Evolutionary conservation across 1,284 basidiomycete species (phyloP).

Genomic region (Laetiporus sulphureus): DNA sequence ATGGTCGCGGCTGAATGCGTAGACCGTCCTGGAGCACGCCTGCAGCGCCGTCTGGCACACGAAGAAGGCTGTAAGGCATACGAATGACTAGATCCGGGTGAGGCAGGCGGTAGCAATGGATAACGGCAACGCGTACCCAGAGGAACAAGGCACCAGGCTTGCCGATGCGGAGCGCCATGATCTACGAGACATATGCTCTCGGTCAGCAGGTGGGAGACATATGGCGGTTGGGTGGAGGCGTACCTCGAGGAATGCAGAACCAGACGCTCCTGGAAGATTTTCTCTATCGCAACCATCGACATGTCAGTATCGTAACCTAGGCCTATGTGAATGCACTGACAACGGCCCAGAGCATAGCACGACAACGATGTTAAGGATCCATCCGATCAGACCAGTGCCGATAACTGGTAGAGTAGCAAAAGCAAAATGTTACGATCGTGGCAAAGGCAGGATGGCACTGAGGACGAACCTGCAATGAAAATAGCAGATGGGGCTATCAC

Average conservation of each 20-base stretch:
- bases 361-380: conserved; percentile 79
- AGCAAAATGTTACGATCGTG: neutral
- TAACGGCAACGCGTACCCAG: conserved; percentile 46
- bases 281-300: conserved; percentile 30
- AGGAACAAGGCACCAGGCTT: conserved; percentile 64
- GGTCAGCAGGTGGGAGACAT: neutral
- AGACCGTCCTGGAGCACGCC: conserved; percentile 82
- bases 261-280: conserved; percentile 57
- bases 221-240: neutral
- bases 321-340: conserved; percentile 27
- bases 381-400: conserved; percentile 79
- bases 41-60: conserved; percentile 80
- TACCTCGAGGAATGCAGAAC: conserved; percentile 65
- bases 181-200: conserved; percentile 36
- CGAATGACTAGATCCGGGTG: conserved; percentile 41
- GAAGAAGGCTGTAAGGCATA: conserved; percentile 80
- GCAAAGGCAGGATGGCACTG: neutral
- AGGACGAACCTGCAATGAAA: conserved; percentile 67
- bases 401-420: conserved; percentile 40
- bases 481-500: conserved; percentile 66
- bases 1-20: conserved; percentile 85
- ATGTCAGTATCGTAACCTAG: neutral
- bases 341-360: conserved; percentile 77
- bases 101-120: conserved; percentile 2
- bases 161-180: conserved; percentile 72